A percentile compares a stretch with the other conserved stretches of the same genome.
Evolutionary conservation across 768 basidiomycete genomes (phyloP).

Genomic region (Rhodotorula toruloides): DNA sequence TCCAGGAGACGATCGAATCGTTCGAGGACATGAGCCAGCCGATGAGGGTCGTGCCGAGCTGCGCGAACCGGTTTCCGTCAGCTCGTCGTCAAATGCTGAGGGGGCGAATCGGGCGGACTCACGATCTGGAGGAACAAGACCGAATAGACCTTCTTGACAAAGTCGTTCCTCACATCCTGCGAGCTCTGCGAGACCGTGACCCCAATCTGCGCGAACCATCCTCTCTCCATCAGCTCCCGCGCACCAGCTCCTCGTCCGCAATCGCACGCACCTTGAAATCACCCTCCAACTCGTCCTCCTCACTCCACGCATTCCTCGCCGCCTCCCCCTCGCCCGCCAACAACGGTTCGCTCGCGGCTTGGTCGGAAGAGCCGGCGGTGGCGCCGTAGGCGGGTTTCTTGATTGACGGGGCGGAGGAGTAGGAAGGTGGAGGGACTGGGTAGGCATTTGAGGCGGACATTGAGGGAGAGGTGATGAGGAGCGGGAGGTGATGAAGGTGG

Average conservation of each 20-base stretch:
- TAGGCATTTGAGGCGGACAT: constrained; percentile 13
- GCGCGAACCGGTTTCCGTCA: background rate
- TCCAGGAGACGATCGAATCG: constrained; percentile 53
- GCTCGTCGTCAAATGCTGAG: background rate
- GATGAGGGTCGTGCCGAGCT: constrained; percentile 70
- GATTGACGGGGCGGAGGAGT: background rate
- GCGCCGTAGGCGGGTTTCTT: constrained; percentile 10
- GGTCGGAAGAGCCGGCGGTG: background rate
- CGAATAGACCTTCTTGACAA: constrained; percentile 76
- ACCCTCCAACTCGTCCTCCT: constrained; percentile 64
- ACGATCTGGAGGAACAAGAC: constrained; percentile 59
- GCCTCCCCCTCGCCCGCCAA: background rate
- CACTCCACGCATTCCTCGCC: constrained; percentile 19
- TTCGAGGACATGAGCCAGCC: constrained; percentile 55
- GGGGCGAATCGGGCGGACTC: constrained; percentile 41
- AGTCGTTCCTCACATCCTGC: constrained; percentile 65
- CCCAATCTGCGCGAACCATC: constrained; percentile 26
- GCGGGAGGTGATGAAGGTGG: background rate
- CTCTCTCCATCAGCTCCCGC: background rate
- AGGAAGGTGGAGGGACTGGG: constrained; percentile 5
- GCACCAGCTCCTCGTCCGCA: too few relatives aligned
- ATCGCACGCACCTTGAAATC: constrained; percentile 73
- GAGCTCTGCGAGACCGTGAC: constrained; percentile 27
- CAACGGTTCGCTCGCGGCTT: constrained; percentile 12
- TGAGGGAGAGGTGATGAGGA: background rate